These are phyloP conservation scores for Kokia cookei DNA, from an alignment of 441 rosid genomes.

Conservation along the genomic window DNA sequence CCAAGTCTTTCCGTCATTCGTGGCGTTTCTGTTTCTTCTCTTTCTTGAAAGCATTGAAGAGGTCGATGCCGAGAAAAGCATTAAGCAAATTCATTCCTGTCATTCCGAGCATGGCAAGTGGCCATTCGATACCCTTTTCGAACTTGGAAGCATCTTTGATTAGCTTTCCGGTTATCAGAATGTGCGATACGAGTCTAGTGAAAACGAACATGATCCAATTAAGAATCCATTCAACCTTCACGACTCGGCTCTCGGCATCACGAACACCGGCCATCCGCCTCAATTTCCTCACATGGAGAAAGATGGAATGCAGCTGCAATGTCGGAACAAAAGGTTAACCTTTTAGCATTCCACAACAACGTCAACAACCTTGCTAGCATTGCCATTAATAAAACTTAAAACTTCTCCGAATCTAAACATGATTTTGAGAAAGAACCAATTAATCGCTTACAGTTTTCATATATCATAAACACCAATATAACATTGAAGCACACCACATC, in stretches of 20 bases:
- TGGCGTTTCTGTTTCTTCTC: constrained; percentile 35
- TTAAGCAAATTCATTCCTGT: constrained; percentile 81
- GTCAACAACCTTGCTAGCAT: not conserved
- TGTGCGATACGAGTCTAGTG: constrained; percentile 53
- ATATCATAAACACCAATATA: not conserved
- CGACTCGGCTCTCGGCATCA: constrained; percentile 49
- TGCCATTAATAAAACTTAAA: not conserved
- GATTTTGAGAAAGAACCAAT: not conserved
- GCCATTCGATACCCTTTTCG: constrained; percentile 67
- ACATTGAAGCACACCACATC: not conserved
- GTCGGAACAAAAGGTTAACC: not conserved
- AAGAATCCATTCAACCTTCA: constrained; percentile 75
- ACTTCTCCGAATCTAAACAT: not conserved
- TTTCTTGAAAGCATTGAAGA: constrained; percentile 60
- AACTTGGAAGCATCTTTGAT: constrained; percentile 67
- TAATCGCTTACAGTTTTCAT: not conserved
- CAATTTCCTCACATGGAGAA: constrained; percentile 79
- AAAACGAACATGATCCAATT: constrained; percentile 64
- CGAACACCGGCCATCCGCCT: constrained; percentile 88
- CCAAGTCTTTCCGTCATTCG: constrained; percentile 11
- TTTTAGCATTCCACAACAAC: not conserved
- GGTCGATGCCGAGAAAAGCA: constrained; percentile 65
- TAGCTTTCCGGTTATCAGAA: constrained; percentile 67
- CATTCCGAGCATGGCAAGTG: constrained; percentile 86
- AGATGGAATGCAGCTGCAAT: constrained; percentile 78